A percentile compares a stretch with the other conserved stretches of the same genome.
phyloP scores from a whole-genome alignment of 768 basidiomycete species.

The Leccinum boreale region DNA sequence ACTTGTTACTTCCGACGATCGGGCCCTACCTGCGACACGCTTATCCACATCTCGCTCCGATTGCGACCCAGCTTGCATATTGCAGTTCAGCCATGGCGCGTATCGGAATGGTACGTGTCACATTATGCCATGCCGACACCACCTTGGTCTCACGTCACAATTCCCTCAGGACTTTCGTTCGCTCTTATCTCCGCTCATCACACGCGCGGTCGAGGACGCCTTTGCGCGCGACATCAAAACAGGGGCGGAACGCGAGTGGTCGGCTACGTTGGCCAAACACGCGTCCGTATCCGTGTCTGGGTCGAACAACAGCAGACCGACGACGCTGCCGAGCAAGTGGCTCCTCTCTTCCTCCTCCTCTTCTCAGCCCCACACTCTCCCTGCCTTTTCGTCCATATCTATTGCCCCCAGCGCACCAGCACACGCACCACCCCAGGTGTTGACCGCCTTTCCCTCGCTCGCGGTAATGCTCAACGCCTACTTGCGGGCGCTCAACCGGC shows the following conservation, averaged over 20 bases:
- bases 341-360: slow-evolving; percentile 35
- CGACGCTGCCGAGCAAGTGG: slow-evolving; percentile 46
- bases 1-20: slow-evolving; percentile 66
- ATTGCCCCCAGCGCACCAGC: slow-evolving; percentile 32
- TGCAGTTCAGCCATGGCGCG: slow-evolving; percentile 89
- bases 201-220: slow-evolving; percentile 55
- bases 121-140: not conserved
- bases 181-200: slow-evolving; percentile 63
- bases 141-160: not conserved
- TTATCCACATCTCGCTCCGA: slow-evolving; percentile 69
- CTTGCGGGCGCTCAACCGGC: slow-evolving; percentile 69
- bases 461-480: slow-evolving; percentile 72
- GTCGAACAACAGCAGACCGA: slow-evolving; percentile 18
- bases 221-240: slow-evolving; percentile 44
- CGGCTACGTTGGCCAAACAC: slow-evolving; percentile 24
- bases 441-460: slow-evolving; percentile 73
- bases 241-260: slow-evolving; percentile 36
- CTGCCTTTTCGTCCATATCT: slow-evolving; percentile 20
- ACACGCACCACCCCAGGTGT: slow-evolving; percentile 67
- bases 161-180: slow-evolving; percentile 58
- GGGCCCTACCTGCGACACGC: slow-evolving; percentile 55
- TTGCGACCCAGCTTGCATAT: slow-evolving; percentile 91
- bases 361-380: slow-evolving; percentile 27
- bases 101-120: slow-evolving; percentile 64
- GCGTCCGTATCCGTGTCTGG: slow-evolving; percentile 2